A percentile compares a stretch with the other conserved stretches of the same genome.
These are phyloP conservation scores for Fusarium sp. DNA, from an alignment of 2,329 filamentous ascomycete species.

Conservation along the genomic window DNA sequence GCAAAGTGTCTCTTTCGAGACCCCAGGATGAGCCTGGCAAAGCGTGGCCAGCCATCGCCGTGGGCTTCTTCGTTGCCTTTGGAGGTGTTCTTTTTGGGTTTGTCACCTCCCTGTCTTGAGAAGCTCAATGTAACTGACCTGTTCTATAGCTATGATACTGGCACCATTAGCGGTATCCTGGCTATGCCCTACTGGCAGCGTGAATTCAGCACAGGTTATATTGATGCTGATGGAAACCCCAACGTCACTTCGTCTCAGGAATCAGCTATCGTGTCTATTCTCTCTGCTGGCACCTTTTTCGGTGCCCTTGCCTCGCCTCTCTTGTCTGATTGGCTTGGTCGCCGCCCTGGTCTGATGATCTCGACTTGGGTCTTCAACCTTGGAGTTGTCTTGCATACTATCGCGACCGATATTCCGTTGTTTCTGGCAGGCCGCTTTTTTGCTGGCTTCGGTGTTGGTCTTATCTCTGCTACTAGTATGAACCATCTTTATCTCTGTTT, in stretches of 20 bases:
- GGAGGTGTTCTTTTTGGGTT: slow-evolving; percentile 42
- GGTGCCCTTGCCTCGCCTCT: slow-evolving; percentile 73
- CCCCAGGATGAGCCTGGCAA: slow-evolving; percentile 60
- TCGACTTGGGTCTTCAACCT: slow-evolving; percentile 72
- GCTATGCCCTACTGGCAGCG: slow-evolving; percentile 58
- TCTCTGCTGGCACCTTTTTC: slow-evolving; percentile 82
- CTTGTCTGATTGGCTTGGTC: slow-evolving; percentile 72
- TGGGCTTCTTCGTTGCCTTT: slow-evolving; percentile 62
- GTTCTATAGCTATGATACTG: slow-evolving; percentile 62
- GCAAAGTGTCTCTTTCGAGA: not conserved
- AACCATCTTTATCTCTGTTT: accelerated
- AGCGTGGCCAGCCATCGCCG: slow-evolving; percentile 68
- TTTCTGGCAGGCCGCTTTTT: slow-evolving; percentile 79
- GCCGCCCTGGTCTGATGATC: slow-evolving; percentile 70
- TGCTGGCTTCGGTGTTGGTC: slow-evolving; percentile 77
- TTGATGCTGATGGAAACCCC: slow-evolving; percentile 38
- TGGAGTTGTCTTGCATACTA: slow-evolving; percentile 74
- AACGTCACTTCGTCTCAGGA: slow-evolving; percentile 62
- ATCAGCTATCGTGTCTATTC: slow-evolving; percentile 77
- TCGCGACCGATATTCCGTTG: slow-evolving; percentile 67
- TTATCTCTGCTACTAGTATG: slow-evolving; percentile 73
- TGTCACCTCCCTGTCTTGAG: no score
- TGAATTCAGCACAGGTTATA: slow-evolving; percentile 44
- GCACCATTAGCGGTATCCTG: slow-evolving; percentile 63
- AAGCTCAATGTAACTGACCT: not conserved